phyloP scores from a whole-genome alignment of 257 asterid genomes.

The Lithospermum erythrorhizon region DNA sequence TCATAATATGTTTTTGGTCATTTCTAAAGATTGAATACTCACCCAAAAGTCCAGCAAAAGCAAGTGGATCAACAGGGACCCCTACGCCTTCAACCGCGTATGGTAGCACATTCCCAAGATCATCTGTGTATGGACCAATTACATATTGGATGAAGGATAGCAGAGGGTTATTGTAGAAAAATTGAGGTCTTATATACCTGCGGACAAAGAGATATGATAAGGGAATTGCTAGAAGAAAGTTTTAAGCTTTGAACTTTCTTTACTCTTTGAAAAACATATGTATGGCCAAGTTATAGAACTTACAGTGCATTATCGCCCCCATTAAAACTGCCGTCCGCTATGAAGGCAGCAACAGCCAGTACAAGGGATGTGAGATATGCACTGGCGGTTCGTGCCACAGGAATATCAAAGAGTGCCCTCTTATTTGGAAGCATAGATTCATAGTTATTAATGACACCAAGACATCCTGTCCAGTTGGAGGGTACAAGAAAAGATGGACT shows the following conservation, averaged over 20 bases:
- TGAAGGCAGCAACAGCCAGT: constrained; percentile 59
- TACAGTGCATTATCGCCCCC: constrained; percentile 90
- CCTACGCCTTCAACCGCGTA: constrained; percentile 94
- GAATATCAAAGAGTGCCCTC: constrained; percentile 79
- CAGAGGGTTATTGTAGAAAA: constrained; percentile 77
- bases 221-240: background rate
- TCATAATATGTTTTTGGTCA: background rate
- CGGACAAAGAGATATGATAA: constrained; percentile 8
- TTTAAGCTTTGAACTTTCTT: background rate
- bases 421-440: constrained; percentile 77
- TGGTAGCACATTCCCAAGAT: constrained; percentile 80
- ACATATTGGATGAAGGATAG: constrained; percentile 83
- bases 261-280: too few species aligned
- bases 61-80: constrained; percentile 94
- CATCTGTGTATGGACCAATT: constrained; percentile 77
- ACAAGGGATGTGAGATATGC: constrained; percentile 66
- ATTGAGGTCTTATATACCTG: constrained; percentile 92
- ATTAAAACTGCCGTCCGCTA: constrained; percentile 78
- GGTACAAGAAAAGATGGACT: constrained; percentile 97
- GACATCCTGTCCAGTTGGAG: constrained; percentile 86
- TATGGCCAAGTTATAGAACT: constrained; percentile 15
- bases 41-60: constrained; percentile 93
- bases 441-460: constrained; percentile 78
- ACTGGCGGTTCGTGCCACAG: constrained; percentile 81
- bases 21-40: constrained; percentile 5